These are phyloP conservation scores for Pestalotiopsis fici DNA, from an alignment of 2,329 filamentous ascomycete genomes.

Conservation along the genomic window DNA sequence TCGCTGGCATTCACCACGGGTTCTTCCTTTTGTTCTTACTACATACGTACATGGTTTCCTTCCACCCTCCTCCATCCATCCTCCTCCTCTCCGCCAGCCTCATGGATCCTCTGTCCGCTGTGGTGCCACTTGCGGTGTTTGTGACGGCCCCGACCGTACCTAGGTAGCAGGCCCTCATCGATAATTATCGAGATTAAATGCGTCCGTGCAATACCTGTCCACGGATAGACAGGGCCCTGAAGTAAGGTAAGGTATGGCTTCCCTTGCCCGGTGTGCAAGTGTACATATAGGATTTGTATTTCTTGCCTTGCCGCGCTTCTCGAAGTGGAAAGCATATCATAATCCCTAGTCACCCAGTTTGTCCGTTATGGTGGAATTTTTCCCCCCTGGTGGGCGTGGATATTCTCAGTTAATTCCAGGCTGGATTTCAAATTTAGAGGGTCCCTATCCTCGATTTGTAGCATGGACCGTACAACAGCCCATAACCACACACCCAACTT, in stretches of 20 bases:
- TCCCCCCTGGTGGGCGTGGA: neutral
- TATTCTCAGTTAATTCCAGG: neutral
- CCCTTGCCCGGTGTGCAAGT: neutral
- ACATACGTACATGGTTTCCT: neutral
- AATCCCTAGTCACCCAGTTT: neutral
- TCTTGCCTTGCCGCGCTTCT: neutral
- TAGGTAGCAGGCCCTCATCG: neutral
- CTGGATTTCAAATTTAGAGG: neutral
- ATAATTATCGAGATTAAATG: constrained; percentile 5
- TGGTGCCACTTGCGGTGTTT: neutral
- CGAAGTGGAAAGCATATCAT: constrained; percentile 8
- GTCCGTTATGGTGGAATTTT: neutral
- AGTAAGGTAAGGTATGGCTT: neutral
- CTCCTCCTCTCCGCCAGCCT: neutral
- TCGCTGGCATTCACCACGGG: neutral
- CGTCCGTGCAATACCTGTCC: constrained; percentile 1
- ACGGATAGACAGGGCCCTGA: constrained; percentile 1
- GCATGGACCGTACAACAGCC: neutral
- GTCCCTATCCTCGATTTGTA: neutral
- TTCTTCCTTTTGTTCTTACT: neutral
- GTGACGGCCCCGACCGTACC: neutral
- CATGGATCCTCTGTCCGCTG: neutral
- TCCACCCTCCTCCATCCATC: neutral
- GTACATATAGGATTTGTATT: neutral
- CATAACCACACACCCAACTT: neutral